Conservation (phyloP, 306 rosid genomes). For the Inga oerstediana region DNA sequence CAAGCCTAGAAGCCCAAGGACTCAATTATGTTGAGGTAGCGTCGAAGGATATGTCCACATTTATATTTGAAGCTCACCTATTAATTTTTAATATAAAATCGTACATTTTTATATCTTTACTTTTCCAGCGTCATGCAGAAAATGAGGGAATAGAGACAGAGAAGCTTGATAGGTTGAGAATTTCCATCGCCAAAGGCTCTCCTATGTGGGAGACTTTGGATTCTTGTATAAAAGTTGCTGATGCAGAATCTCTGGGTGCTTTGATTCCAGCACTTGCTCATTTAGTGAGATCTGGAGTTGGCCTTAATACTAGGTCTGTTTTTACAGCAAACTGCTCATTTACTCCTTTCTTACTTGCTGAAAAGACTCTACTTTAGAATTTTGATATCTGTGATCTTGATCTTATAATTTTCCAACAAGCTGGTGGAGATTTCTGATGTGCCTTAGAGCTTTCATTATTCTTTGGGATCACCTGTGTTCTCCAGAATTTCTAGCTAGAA, state of each 20-base stretch:
- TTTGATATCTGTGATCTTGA: not conserved
- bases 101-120: conserved; percentile 22
- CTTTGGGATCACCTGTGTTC: not conserved
- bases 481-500: not conserved
- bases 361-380: not conserved
- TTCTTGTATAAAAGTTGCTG: conserved; percentile 82
- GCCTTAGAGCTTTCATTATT: not conserved
- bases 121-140: conserved; percentile 83
- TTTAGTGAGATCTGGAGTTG: conserved; percentile 91
- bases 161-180: conserved; percentile 88
- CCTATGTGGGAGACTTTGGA: conserved; percentile 99
- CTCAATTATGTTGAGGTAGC: conserved; percentile 94
- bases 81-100: conserved; percentile 24
- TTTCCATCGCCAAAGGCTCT: conserved; percentile 95
- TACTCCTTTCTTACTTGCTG: not conserved
- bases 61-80: conserved; percentile 16
- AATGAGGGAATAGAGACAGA: conserved; percentile 88
- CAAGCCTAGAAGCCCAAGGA: conserved; percentile 94
- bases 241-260: conserved; percentile 67
- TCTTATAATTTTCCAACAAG: not conserved
- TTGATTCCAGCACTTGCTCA: conserved; percentile 91
- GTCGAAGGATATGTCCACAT: conserved; percentile 33
- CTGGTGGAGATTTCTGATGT: not conserved
- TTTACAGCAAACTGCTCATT: not conserved
- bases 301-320: conserved; percentile 90